phyloP scores from a whole-genome alignment of 768 basidiomycete genomes.

The Nidularia pulvinata region DNA sequence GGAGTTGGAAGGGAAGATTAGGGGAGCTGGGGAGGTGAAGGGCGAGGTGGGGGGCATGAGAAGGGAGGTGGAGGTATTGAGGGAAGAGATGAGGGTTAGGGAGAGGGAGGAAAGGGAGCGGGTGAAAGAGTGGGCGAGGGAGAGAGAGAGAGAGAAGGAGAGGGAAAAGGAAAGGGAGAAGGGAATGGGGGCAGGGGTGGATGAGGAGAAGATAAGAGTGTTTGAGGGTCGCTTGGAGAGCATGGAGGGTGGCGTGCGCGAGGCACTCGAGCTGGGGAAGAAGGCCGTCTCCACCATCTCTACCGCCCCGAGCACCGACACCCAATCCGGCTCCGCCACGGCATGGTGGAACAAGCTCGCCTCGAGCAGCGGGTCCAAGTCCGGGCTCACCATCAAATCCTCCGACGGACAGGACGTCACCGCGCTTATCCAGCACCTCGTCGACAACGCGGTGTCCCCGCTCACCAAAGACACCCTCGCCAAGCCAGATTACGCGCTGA shows the following conservation, averaged over 20 bases:
- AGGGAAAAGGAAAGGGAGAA: not conserved
- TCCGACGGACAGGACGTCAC: constrained; percentile 74
- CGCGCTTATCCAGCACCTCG: constrained; percentile 68
- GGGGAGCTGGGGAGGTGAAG: constrained; percentile 51
- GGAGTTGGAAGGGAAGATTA: constrained; percentile 52
- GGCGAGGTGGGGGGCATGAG: constrained; percentile 44
- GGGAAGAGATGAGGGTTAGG: constrained; percentile 32
- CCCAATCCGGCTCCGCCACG: constrained; percentile 24
- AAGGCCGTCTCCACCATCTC: constrained; percentile 32
- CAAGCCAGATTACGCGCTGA: constrained; percentile 83
- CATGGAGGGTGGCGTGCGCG: constrained; percentile 66
- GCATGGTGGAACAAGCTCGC: constrained; percentile 76
- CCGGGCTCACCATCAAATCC: constrained; percentile 64
- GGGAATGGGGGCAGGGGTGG: not conserved
- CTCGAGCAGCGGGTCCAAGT: constrained; percentile 34
- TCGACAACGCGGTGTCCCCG: constrained; percentile 71
- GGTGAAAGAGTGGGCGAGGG: not conserved
- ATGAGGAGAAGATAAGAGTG: not conserved
- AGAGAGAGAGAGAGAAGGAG: not conserved
- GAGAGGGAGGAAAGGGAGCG: constrained; percentile 18
- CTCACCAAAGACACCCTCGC: constrained; percentile 78
- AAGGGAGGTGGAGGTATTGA: constrained; percentile 55
- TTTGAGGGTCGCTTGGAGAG: constrained; percentile 64
- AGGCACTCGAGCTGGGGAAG: constrained; percentile 71
- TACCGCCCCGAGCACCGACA: constrained; percentile 17